Conservation (phyloP, 768 basidiomycete species). For the Mycena galopus region DNA sequence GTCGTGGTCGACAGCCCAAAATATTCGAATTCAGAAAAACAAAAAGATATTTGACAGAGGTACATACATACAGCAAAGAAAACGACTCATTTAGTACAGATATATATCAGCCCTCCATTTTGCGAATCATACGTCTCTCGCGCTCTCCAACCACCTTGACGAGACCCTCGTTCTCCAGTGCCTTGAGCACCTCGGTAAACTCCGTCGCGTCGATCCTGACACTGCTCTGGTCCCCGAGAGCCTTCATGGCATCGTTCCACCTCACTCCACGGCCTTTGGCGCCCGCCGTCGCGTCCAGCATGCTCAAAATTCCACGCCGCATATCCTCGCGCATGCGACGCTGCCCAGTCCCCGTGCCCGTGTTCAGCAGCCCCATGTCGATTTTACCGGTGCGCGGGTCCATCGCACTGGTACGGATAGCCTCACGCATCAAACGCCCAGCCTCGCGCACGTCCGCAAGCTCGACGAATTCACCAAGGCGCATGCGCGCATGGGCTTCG, state of each 20-base stretch:
- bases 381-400: conserved; percentile 98
- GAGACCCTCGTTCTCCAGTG: conserved; percentile 86
- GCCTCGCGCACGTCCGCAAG: conserved; percentile 91
- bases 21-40: too few relatives aligned
- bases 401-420: conserved; percentile 94
- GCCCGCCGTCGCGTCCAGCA: conserved; percentile 68
- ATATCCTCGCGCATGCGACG: conserved; percentile 91
- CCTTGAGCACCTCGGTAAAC: conserved; percentile 84
- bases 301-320: conserved; percentile 79
- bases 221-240: conserved; percentile 86
- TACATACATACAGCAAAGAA: conserved; percentile 18
- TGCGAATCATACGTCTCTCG: conserved; percentile 84
- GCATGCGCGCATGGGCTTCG: conserved; percentile 97
- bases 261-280: conserved; percentile 73
- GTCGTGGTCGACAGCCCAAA: background rate
- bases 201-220: conserved; percentile 84
- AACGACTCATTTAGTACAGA: background rate
- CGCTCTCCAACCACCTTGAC: conserved; percentile 91
- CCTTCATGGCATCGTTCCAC: conserved; percentile 87
- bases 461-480: conserved; percentile 90
- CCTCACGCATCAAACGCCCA: conserved; percentile 94
- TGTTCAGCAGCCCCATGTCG: conserved; percentile 95
- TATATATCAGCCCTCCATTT: conserved; percentile 60
- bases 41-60: conserved; percentile 10
- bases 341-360: conserved; percentile 91